phyloP scores from a whole-genome alignment of 1,284 basidiomycete species.

The Sanghuangporus weigelae region DNA sequence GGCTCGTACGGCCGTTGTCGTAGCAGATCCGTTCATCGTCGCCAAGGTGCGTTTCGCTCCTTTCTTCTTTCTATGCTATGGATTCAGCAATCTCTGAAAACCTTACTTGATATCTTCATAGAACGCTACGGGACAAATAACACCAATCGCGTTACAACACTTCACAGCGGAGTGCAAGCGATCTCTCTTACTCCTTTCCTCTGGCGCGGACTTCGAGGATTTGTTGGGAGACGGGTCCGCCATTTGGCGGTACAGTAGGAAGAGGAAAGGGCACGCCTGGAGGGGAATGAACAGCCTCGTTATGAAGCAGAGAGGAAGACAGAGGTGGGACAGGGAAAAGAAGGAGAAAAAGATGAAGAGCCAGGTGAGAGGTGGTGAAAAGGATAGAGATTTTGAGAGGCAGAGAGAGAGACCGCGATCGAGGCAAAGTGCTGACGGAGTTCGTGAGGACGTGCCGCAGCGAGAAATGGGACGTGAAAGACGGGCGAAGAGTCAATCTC shows the following conservation, averaged over 20 bases:
- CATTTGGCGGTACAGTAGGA: neutral
- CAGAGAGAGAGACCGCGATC: neutral
- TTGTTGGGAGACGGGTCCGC: constrained; percentile 10
- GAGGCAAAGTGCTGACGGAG: neutral
- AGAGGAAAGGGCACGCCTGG: neutral
- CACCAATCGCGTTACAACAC: constrained; percentile 15
- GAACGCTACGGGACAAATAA: constrained; percentile 30
- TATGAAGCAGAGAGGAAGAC: neutral
- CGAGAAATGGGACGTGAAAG: neutral
- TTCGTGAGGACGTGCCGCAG: neutral
- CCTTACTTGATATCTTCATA: constrained; percentile 16
- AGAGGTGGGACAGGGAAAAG: neutral
- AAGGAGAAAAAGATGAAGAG: neutral
- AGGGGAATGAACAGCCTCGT: neutral
- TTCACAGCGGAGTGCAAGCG: constrained; percentile 25
- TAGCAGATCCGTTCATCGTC: constrained; percentile 45
- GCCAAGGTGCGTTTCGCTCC: constrained; percentile 33
- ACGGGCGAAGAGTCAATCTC: neutral
- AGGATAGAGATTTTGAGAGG: neutral
- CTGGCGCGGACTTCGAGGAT: constrained; percentile 3
- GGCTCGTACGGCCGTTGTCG: constrained; percentile 27
- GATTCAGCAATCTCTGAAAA: neutral
- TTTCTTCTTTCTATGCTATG: neutral
- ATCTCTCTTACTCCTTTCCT: neutral
- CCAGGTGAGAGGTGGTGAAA: neutral